phyloP scores from a whole-genome alignment of 108 stramenopile species.

The Pseudonitzschia multistriata region DNA sequence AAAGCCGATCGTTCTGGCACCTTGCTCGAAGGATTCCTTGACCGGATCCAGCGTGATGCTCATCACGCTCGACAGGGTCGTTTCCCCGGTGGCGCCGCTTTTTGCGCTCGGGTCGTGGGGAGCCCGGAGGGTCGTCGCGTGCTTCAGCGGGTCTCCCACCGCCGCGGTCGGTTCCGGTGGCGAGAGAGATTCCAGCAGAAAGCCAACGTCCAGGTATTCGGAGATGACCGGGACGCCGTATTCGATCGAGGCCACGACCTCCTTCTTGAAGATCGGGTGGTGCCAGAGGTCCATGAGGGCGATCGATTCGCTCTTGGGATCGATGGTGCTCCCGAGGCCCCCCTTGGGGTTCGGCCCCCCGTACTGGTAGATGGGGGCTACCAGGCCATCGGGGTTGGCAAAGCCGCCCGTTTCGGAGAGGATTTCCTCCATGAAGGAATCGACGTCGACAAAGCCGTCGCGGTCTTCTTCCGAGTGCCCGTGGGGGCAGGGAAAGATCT shows the following conservation, averaged over 20 bases:
- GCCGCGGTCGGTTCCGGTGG: not conserved
- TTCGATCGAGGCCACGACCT: slow-evolving; percentile 28
- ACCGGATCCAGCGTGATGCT: slow-evolving; percentile 23
- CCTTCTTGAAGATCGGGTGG: slow-evolving; percentile 27
- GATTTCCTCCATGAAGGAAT: slow-evolving; percentile 18
- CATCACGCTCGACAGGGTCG: not conserved
- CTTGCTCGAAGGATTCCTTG: slow-evolving; percentile 16
- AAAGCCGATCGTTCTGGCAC: slow-evolving; percentile 18
- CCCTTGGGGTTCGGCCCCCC: not conserved
- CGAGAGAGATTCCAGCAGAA: slow-evolving; percentile 15
- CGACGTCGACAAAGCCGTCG: slow-evolving; percentile 8
- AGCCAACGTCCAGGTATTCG: slow-evolving; percentile 18
- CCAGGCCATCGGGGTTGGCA: not conserved
- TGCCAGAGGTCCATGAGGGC: slow-evolving; percentile 19
- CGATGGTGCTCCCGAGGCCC: too few species aligned
- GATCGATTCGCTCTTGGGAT: not conserved
- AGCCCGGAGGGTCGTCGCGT: too few species aligned
- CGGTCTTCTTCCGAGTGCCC: slow-evolving; percentile 1
- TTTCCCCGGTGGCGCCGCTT: not conserved
- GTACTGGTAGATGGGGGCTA: slow-evolving; percentile 22
- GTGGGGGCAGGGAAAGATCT: not conserved
- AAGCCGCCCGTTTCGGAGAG: not conserved
- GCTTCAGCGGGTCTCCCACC: not conserved
- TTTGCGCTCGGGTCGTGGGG: not conserved
- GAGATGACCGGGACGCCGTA: slow-evolving; percentile 31